Conservation (phyloP, 176 grass and related monocot species). For the Lolium perenne region DNA sequence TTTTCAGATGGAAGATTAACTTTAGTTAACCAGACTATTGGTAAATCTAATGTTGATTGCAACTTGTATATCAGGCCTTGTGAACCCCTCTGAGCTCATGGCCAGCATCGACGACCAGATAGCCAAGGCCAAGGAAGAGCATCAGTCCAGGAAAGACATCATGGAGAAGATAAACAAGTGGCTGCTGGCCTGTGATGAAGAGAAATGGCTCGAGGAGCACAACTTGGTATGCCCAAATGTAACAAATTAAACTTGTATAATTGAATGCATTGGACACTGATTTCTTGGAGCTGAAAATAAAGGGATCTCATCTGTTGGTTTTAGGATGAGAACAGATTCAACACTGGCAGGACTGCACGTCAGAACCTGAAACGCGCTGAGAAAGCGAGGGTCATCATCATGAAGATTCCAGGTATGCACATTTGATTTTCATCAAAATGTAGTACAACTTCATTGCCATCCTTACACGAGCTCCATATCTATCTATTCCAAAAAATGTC, state of each 20-base stretch:
- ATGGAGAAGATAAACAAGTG: constrained; percentile 77
- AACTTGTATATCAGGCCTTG: constrained; percentile 37
- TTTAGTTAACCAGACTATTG: no score
- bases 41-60: background rate
- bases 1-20: background rate
- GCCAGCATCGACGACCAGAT: constrained; percentile 69
- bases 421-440: background rate
- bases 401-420: constrained; percentile 56
- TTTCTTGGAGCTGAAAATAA: background rate
- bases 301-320: background rate
- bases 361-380: constrained; percentile 71
- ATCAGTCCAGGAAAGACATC: constrained; percentile 62
- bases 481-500: background rate
- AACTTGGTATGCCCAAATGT: constrained; percentile 34
- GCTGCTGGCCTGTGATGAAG: constrained; percentile 69
- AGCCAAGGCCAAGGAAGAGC: constrained; percentile 50
- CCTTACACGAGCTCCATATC: background rate
- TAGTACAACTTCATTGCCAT: no score
- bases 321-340: constrained; percentile 71
- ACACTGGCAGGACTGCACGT: constrained; percentile 57
- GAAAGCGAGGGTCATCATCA: constrained; percentile 59
- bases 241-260: background rate
- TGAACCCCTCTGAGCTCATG: constrained; percentile 66
- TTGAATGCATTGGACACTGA: background rate
- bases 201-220: constrained; percentile 65